Evolutionary conservation across 2,329 filamentous ascomycete species (phyloP), one percentile per base, ranked within the genome.

Genomic region (Claviceps sp.): DNA sequence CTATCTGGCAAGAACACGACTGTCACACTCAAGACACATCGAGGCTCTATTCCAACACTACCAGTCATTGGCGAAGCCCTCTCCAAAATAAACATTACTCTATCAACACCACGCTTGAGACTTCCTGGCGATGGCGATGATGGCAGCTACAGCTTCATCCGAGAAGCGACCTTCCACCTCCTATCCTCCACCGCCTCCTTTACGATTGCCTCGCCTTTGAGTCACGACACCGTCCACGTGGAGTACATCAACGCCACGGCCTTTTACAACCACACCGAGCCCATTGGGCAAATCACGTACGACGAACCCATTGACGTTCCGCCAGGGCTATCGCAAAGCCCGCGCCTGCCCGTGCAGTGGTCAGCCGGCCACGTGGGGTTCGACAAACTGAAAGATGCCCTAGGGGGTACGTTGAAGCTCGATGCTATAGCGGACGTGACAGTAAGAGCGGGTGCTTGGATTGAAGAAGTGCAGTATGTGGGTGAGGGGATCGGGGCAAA

Each of bases 111-210:
- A 0, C 77, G 73, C 18, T 69, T 95, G 43, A 71, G 72, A 1
- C 67, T 80, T 1, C 84, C 82, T 16, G 74, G 75, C 62, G 61
- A 40, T 8, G 47, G 13, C 6, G 14, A 14, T 20, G 47, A n/a
- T n/a, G 16, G 13, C 22, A 7, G 24, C 14, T 67, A 69, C 11
- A 81, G 81, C 57, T 96, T 97, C 65, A 88, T 98, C 59, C 79
- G 85, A 63, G 83, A 88, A 59, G 87, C 90, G 11, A 91, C 84
- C 6, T 83, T 98, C 67, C 89, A 97, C 68, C 68, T 97, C 50
- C 76, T 93, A 56, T 86, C 87, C 16, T 95, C 88, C 0, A 89
- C 88, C 0, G 91, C 91, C 3, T 81, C 84, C 1, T 96, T 98
- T 66, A 82, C 79, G 0, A 75, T 97, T 22, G 76, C 83, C 41